Base-by-base conservation (phyloP, 73 alveolate species). In the Durusdinium trenchii region DNA sequence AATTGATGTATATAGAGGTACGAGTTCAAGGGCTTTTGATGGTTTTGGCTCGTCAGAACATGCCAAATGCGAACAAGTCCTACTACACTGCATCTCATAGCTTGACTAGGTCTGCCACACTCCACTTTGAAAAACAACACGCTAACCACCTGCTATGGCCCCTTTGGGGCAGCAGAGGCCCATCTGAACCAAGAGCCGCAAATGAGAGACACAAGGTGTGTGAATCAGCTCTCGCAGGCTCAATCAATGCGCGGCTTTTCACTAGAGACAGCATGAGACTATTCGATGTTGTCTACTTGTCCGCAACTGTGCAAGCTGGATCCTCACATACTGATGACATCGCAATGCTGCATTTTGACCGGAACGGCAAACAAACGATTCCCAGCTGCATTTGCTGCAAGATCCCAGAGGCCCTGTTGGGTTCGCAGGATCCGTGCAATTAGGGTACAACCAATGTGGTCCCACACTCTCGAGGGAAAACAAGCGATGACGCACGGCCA, bases 81-180 rank as follows among this genome's bases (percentile, higher is more conserved):
- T n/a, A n/a, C n/a, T n/a, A n/a, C n/a, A n/a, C n/a, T n/a, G n/a
- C n/a, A n/a, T n/a, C n/a, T n/a, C n/a, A n/a, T n/a, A n/a, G n/a
- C n/a, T n/a, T n/a, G n/a, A n/a, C n/a, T 60, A 23, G 30, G 73
- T 32, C 30, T 60, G 73, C 30, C 73, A 23, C n/a, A 60, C 73
- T 23, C 73, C 73, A 60, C 73, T 23, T 32, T 60, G 73, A 60
- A 60, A 60, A 23, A 23, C n/a, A 60, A 18, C 4, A 81, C 20
- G 46, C 91, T 48, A 48, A 47, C 91, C 91, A 48, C 30, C 91
- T 81, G 91, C 91, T 81, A 78, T 23, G 62, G 95, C 95, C 95
- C 95, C 95, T 87, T 87, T 50, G 46, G 95, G 95, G 95, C 95
- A 87, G 95, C 95, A 60, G 78, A 60, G 50, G 95, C 51, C 95